Percentiles rank a stretch among this genome's conserved stretches.
phyloP scores from a whole-genome alignment of 495 filamentous ascomycete species.

The Penicillium ucsense region DNA sequence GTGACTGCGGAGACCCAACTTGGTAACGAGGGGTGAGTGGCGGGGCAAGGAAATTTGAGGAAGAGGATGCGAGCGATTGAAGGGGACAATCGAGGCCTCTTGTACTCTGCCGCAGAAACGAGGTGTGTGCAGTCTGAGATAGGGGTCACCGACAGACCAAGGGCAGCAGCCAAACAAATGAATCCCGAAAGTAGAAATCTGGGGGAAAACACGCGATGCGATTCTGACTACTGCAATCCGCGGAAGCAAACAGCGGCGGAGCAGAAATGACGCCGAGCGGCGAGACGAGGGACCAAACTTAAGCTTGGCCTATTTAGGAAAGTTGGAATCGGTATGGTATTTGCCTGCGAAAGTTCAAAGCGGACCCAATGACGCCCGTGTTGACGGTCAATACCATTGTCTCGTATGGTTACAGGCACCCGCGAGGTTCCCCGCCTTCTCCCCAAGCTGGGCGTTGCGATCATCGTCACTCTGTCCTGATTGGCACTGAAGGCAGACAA shows the following conservation, averaged over 20 bases:
- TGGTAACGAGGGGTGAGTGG: neutral
- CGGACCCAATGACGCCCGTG: neutral
- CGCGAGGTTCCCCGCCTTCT: constrained; percentile 25
- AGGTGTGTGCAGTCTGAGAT: neutral
- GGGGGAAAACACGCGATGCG: no score
- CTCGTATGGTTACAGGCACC: constrained; percentile 27
- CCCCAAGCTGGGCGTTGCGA: constrained; percentile 9
- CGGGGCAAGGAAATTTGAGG: neutral
- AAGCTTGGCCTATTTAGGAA: neutral
- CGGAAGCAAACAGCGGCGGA: neutral
- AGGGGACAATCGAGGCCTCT: no score
- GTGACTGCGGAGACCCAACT: neutral
- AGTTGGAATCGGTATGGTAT: constrained; percentile 1
- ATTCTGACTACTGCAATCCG: no score
- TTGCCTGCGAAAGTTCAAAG: neutral
- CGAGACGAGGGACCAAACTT: neutral
- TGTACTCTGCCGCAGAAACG: neutral
- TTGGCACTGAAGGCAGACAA: constrained; percentile 4
- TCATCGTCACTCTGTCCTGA: constrained; percentile 12
- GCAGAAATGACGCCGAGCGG: constrained; percentile 1
- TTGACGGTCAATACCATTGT: constrained; percentile 12
- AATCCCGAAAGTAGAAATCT: no score
- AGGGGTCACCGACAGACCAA: neutral
- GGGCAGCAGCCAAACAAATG: neutral
- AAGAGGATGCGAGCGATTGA: no score